Evolutionary conservation across 306 rosid genomes (phyloP).

Genomic region (Cucurbita pepo): DNA sequence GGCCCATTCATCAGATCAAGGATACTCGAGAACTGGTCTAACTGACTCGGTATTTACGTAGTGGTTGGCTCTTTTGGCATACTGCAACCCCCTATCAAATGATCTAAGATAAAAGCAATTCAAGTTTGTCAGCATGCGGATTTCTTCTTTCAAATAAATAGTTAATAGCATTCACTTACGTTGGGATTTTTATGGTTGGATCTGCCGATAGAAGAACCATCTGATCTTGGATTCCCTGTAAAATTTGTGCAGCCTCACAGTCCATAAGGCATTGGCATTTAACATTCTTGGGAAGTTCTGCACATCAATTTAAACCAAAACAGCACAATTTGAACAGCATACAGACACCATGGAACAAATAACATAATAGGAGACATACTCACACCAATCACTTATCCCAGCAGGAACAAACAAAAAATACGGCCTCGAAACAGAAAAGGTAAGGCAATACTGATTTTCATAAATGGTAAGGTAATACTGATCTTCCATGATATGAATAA

Average conservation of each 20-base stretch:
- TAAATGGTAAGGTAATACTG: not conserved
- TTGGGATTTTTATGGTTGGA: slow-evolving; percentile 53
- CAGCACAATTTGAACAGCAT: not conserved
- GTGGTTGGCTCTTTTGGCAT: slow-evolving; percentile 40
- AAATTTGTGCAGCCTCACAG: slow-evolving; percentile 59
- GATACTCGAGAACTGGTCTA: slow-evolving; percentile 61
- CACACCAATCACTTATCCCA: not conserved
- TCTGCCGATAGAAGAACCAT: slow-evolving; percentile 62
- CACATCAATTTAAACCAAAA: slow-evolving; percentile 1
- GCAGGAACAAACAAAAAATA: not conserved
- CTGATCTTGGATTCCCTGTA: slow-evolving; percentile 58
- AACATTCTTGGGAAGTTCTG: slow-evolving; percentile 59
- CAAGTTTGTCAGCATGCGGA: slow-evolving; percentile 6
- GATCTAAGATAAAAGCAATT: slow-evolving; percentile 25
- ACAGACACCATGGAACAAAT: not conserved
- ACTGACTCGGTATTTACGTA: slow-evolving; percentile 31
- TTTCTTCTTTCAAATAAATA: slow-evolving; percentile 1
- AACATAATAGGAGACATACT: not conserved
- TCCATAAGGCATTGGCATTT: slow-evolving; percentile 69
- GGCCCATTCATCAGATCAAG: slow-evolving; percentile 13
- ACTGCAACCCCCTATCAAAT: slow-evolving; percentile 70
- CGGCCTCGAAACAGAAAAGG: not conserved
- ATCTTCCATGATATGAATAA: not conserved
- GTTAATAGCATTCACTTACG: slow-evolving; percentile 24
- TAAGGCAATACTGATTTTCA: not conserved